Conservation (phyloP, 176 grass and related monocot species). For the Luzula sylvatica region DNA sequence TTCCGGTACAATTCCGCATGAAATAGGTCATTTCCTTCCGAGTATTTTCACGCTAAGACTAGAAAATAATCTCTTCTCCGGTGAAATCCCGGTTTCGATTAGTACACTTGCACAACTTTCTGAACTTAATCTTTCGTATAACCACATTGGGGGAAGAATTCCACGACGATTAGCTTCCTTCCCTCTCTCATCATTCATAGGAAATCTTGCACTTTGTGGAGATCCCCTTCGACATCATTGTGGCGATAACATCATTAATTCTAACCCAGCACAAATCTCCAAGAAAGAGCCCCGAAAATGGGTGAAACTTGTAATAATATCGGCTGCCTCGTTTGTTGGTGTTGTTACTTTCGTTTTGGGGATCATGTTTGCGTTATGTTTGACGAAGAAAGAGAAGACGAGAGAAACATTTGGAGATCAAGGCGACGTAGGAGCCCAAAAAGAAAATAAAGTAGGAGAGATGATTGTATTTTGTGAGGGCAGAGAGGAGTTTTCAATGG, state of each 20-base stretch:
- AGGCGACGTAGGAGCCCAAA: constrained; percentile 3
- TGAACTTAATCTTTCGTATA: constrained; percentile 55
- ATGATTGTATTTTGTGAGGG: constrained; percentile 75
- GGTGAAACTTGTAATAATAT: constrained; percentile 34
- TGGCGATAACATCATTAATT: background rate
- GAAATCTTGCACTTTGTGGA: constrained; percentile 48
- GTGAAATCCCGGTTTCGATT: constrained; percentile 43
- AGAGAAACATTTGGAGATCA: constrained; percentile 1
- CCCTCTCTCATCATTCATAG: constrained; percentile 41
- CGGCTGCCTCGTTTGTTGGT: constrained; percentile 26
- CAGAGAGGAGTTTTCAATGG: constrained; percentile 44
- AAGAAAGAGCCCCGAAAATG: constrained; percentile 14
- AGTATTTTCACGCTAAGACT: constrained; percentile 57
- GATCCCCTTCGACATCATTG: constrained; percentile 31
- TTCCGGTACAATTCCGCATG: constrained; percentile 33
- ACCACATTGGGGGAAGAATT: constrained; percentile 47
- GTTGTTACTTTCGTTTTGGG: constrained; percentile 30
- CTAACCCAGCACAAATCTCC: background rate
- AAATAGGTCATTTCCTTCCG: constrained; percentile 49
- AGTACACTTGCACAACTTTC: constrained; percentile 23
- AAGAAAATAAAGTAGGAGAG: constrained; percentile 20
- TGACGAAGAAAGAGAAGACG: constrained; percentile 32
- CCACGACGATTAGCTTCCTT: constrained; percentile 40
- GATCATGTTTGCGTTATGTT: constrained; percentile 14
- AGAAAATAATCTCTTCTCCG: constrained; percentile 38